Conservation (phyloP, 169 alveolate genomes). For the Cryptosporidium viatorum region DNA sequence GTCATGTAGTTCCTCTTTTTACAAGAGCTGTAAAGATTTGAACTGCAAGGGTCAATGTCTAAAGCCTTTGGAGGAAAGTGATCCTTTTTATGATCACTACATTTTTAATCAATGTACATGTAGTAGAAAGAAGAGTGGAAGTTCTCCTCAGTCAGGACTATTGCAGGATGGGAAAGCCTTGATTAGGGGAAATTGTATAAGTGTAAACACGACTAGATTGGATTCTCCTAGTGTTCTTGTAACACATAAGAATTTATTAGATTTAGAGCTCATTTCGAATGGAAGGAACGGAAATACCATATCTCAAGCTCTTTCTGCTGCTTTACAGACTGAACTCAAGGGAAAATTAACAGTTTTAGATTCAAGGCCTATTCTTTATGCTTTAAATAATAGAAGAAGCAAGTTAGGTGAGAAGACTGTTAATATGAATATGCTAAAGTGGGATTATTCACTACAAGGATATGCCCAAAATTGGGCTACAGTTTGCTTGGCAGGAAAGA, state of each 20-base stretch:
- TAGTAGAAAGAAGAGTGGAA: constrained; percentile 46
- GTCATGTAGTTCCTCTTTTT: constrained; percentile 37
- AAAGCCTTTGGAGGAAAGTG: constrained; percentile 64
- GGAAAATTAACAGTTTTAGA: constrained; percentile 26
- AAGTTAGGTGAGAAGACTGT: constrained; percentile 20
- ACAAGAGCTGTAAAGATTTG: constrained; percentile 51
- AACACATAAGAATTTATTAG: constrained; percentile 40
- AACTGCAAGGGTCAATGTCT: constrained; percentile 64
- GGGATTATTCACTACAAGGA: constrained; percentile 72
- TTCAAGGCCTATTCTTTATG: constrained; percentile 52
- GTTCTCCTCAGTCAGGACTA: constrained; percentile 71
- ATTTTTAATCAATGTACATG: constrained; percentile 74
- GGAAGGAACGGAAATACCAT: constrained; percentile 49
- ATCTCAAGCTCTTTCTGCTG: constrained; percentile 63
- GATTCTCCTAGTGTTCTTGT: constrained; percentile 48
- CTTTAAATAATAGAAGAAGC: constrained; percentile 52
- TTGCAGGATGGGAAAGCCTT: constrained; percentile 65
- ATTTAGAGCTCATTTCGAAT: constrained; percentile 42
- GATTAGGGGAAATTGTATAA: constrained; percentile 49
- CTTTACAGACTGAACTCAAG: constrained; percentile 27
- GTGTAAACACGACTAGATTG: constrained; percentile 52
- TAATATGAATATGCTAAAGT: constrained; percentile 65
- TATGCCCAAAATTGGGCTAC: constrained; percentile 74
- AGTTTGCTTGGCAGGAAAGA: constrained; percentile 67
- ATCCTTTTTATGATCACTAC: constrained; percentile 51